These are phyloP conservation scores for Metschnikowia picachoensis DNA, from an alignment of 805 yeast genomes.

Conservation along the genomic window DNA sequence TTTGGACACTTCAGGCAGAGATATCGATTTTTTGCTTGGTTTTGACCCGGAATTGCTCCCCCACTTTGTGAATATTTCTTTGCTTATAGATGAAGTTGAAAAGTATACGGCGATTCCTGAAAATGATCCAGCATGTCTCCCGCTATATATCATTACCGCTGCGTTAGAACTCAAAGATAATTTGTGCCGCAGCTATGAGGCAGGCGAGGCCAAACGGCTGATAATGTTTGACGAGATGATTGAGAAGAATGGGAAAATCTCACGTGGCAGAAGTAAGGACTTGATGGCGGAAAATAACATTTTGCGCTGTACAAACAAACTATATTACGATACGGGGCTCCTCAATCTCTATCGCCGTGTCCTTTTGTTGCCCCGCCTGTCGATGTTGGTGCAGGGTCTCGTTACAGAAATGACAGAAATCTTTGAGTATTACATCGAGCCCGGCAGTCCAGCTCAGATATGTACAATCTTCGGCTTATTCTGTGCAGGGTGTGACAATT, in stretches of 20 bases:
- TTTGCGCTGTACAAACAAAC: conserved; percentile 46
- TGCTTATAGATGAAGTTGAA: conserved; percentile 30
- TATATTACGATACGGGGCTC: conserved; percentile 51
- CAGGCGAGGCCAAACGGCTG: conserved; percentile 15
- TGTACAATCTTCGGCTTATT: conserved; percentile 54
- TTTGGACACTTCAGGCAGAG: conserved; percentile 23
- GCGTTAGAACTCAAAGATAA: conserved; percentile 34
- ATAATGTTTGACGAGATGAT: conserved; percentile 12
- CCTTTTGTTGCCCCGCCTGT: conserved; percentile 41
- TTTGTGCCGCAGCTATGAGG: conserved; percentile 13
- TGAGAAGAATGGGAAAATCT: conserved; percentile 8
- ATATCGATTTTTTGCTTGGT: conserved; percentile 62
- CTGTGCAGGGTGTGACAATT: conserved; percentile 57
- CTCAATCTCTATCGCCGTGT: conserved; percentile 57
- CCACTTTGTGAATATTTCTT: conserved; percentile 47
- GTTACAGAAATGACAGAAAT: conserved; percentile 38
- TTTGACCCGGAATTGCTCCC: conserved; percentile 63
- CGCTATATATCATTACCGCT: conserved; percentile 22
- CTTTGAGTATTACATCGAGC: conserved; percentile 37
- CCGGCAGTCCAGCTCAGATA: conserved; percentile 48
- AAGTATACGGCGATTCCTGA: conserved; percentile 11
- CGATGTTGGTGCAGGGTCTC: conserved; percentile 46
- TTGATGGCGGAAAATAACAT: conserved; percentile 30
- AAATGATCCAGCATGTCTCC: conserved; percentile 20
- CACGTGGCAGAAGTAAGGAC: conserved; percentile 5